Conservation (phyloP, 148 eudicot genomes). For the Salicornia ramosissima region DNA sequence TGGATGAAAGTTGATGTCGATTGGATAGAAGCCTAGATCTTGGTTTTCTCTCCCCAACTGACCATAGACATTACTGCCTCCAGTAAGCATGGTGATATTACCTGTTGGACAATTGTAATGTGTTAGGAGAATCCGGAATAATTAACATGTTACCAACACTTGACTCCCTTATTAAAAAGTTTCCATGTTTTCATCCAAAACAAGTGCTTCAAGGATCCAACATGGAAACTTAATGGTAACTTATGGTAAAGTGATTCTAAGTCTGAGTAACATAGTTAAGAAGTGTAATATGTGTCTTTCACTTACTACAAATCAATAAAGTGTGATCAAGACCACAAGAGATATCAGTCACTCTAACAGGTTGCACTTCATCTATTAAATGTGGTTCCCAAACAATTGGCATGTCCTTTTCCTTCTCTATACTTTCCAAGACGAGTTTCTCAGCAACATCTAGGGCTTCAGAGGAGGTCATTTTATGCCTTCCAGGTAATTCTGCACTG, state of each 20-base stretch:
- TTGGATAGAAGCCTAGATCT: constrained; percentile 55
- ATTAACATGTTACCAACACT: neutral
- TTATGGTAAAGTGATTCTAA: neutral
- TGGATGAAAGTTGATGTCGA: constrained; percentile 47
- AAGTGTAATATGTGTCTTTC: neutral
- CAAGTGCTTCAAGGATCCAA: neutral
- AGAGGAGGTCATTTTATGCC: constrained; percentile 26
- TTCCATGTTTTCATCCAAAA: neutral
- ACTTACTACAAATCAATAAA: constrained; percentile 73
- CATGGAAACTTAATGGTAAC: neutral
- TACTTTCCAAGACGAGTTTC: constrained; percentile 65
- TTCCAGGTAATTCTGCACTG: constrained; percentile 23
- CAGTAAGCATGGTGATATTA: constrained; percentile 68
- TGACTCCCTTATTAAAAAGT: neutral
- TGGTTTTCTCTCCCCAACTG: constrained; percentile 64
- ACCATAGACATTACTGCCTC: constrained; percentile 82
- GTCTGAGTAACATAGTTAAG: neutral
- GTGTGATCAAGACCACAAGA: constrained; percentile 96
- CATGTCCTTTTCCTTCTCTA: constrained; percentile 88
- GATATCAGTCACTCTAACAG: constrained; percentile 47
- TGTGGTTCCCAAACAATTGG: constrained; percentile 89
- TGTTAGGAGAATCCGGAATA: neutral
- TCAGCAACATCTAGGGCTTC: constrained; percentile 58
- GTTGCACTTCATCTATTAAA: constrained; percentile 47
- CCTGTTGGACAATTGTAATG: constrained; percentile 34